These are phyloP conservation scores for Backusella tuberculispora DNA, from an alignment of 192 early-diverging fungal species.

Conservation along the genomic window DNA sequence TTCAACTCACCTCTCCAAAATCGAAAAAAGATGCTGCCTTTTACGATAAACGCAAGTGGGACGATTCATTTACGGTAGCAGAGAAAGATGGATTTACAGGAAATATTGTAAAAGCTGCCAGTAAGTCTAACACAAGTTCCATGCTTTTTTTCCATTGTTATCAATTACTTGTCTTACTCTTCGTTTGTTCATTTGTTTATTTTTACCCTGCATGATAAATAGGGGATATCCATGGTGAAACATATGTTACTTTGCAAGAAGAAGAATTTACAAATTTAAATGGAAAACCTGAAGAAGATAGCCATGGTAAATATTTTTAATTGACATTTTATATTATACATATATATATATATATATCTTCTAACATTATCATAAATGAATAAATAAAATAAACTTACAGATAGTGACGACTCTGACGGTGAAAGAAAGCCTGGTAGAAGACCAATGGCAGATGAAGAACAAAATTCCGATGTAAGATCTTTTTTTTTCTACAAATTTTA, in stretches of 20 bases:
- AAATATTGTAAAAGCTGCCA: constrained; percentile 22
- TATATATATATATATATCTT: background rate
- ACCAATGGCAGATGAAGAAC: constrained; percentile 17
- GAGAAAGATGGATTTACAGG: constrained; percentile 7
- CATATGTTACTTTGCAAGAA: constrained; percentile 20
- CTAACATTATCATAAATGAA: background rate
- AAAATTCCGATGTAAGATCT: constrained; percentile 14
- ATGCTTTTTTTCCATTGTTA: background rate
- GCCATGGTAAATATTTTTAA: background rate
- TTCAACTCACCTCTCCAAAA: constrained; percentile 15
- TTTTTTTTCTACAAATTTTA: background rate
- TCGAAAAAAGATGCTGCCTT: background rate
- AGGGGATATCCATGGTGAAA: constrained; percentile 19
- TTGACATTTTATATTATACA: background rate
- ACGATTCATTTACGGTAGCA: constrained; percentile 21
- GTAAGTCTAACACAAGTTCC: background rate
- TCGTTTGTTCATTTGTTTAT: background rate
- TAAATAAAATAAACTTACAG: background rate
- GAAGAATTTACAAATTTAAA: background rate
- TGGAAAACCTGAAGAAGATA: constrained; percentile 1
- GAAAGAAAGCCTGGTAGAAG: constrained; percentile 19
- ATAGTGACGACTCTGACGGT: background rate
- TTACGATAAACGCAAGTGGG: constrained; percentile 23
- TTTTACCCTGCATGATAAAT: background rate
- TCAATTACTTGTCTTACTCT: background rate